Base-by-base conservation (phyloP, 2,329 filamentous ascomycete genomes). In the Calonectria pseudoturangicola region DNA sequence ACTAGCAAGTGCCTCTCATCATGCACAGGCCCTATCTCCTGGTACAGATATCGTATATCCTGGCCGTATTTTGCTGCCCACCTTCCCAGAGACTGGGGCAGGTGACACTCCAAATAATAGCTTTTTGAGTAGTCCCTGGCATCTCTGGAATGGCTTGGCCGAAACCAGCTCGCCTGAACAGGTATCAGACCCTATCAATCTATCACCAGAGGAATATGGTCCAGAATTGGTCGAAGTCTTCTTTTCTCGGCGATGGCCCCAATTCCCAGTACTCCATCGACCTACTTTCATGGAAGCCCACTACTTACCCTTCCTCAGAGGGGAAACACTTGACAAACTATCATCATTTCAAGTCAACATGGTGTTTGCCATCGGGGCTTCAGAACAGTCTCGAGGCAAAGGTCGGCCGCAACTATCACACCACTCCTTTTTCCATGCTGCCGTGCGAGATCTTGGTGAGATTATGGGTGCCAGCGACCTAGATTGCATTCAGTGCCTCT, bases 311-410 rank as follows among this genome's bases (percentile, higher is more conserved):
- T 78, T 76, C 10, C 65, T 60, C 3, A 72, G 69, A 0, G 70
- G 73, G 0, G 66, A 77, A 7, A 4, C 70, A 0, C 28, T 30
- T 13, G 54, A 62, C 39, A 73, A 47, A 15, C 7, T 78, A 1
- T 76, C 76, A 0, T 63, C 75, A 1, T 78, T 79, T 13, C 75
- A 77, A 18, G 75, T 77, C 1, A 76, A 78, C 4, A 78, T 79
- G 72, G 76, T 78, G 2, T 74, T 78, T 25, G 76, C 76, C 2
- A 77, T 78, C 9, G 76, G 75, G 1, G 76, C 76, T 1, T 77
- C 76, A 0, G 76, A 78, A 45, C 75, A 76, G 16, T 70, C 75
- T 1, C 62, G 76, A 0, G 75, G 69, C 2, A 77, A 71, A 1
- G 70, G 48, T 6, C 73, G 62, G 7, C 48, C 75, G 0, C 63